Conservation (phyloP, 1,284 basidiomycete genomes). For the Wallemia hederae region DNA sequence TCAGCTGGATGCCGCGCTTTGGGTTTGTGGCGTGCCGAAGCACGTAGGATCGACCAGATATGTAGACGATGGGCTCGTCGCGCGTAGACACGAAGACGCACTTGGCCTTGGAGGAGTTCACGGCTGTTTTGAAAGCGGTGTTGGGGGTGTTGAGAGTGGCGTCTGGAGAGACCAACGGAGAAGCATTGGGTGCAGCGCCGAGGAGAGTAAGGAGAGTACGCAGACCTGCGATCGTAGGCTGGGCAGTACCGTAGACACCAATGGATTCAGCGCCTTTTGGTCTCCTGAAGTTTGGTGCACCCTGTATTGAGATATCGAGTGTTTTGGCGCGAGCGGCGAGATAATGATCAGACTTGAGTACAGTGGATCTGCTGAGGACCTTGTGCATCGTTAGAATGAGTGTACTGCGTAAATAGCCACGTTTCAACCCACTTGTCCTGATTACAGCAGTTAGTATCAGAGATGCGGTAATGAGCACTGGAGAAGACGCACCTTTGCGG, state of each 20-base stretch:
- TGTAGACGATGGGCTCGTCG: constrained; percentile 62
- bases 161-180: constrained; percentile 4
- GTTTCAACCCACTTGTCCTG: no score
- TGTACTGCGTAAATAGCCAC: background rate
- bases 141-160: background rate
- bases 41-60: constrained; percentile 79
- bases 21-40: constrained; percentile 74
- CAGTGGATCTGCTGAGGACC: background rate
- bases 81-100: constrained; percentile 61
- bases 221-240: constrained; percentile 76
- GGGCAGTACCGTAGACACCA: constrained; percentile 77
- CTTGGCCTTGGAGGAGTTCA: constrained; percentile 17
- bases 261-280: constrained; percentile 36
- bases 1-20: constrained; percentile 45
- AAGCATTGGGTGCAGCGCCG: constrained; percentile 3
- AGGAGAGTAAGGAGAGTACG: constrained; percentile 71
- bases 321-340: constrained; percentile 46
- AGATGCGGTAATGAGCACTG: background rate
- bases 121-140: background rate
- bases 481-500: background rate
- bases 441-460: background rate
- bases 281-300: constrained; percentile 82
- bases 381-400: background rate
- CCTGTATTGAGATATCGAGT: constrained; percentile 61
- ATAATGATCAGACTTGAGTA: background rate